A percentile compares a stretch with the other conserved stretches of the same genome.
Evolutionary conservation across 257 asterid species (phyloP).

Genomic region (Nicotiana attenuata): DNA sequence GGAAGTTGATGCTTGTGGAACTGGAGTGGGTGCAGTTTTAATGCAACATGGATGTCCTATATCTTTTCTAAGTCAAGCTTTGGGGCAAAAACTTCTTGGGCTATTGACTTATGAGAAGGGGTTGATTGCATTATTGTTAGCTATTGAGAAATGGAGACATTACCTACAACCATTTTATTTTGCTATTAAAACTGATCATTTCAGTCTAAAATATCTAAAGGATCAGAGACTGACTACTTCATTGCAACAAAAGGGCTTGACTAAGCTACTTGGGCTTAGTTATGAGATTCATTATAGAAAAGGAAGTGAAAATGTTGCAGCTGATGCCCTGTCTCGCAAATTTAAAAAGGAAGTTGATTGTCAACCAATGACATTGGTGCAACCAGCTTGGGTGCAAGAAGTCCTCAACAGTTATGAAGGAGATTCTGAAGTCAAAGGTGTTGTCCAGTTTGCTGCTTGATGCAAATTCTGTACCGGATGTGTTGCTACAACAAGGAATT

Average conservation of each 20-base stretch:
- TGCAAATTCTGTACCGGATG: too few relatives aligned
- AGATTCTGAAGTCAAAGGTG: background rate
- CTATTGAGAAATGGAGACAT: background rate
- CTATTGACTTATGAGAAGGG: conserved; percentile 2
- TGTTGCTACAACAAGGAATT: too few relatives aligned
- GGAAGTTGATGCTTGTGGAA: too few relatives aligned
- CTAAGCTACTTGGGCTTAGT: too few relatives aligned
- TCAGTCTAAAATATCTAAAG: background rate
- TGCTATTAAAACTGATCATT: background rate
- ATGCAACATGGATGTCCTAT: too few relatives aligned
- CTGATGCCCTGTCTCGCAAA: background rate
- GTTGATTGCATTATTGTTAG: background rate
- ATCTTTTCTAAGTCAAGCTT: background rate
- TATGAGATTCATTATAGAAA: too few relatives aligned
- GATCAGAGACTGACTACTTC: background rate
- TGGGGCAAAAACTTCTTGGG: background rate
- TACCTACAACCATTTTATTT: background rate
- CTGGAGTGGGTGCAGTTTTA: too few relatives aligned
- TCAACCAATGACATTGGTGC: too few relatives aligned
- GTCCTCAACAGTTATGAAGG: background rate
- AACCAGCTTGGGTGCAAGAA: background rate
- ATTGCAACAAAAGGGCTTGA: background rate
- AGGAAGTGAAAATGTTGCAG: background rate
- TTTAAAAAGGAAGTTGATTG: too few relatives aligned
- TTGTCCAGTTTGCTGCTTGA: too few relatives aligned